These are phyloP conservation scores for Leersia perrieri DNA, from an alignment of 176 grass and related monocot genomes.

Conservation along the genomic window DNA sequence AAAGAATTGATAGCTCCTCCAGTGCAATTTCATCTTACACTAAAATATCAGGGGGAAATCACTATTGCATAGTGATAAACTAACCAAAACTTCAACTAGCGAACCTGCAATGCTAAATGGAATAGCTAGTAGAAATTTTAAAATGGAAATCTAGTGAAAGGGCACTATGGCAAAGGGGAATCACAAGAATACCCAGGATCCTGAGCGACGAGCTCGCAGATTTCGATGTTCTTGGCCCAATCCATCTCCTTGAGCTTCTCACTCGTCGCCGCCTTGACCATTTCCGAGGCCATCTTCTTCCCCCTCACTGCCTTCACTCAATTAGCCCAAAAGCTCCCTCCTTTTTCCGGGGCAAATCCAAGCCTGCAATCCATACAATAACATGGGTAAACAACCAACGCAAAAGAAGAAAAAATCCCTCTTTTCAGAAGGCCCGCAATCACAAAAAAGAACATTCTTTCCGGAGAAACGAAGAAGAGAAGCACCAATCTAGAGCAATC, in stretches of 20 bases:
- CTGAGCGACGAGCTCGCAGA: conserved; percentile 83
- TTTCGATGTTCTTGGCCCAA: conserved; percentile 96
- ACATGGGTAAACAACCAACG: neutral
- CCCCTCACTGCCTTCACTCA: neutral
- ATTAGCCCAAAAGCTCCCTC: neutral
- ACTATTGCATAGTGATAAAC: neutral
- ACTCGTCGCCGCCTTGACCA: conserved; percentile 87
- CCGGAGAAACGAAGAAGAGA: neutral
- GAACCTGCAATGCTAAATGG: conserved; percentile 2
- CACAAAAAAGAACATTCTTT: conserved; percentile 29
- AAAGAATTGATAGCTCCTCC: neutral
- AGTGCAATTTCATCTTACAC: conserved; percentile 22
- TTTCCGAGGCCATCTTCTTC: conserved; percentile 59
- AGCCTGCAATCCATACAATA: conserved; percentile 1
- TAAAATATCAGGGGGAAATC: conserved; percentile 3
- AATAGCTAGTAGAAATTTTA: neutral
- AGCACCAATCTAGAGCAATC: conserved; percentile 14
- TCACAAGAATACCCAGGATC: conserved; percentile 65
- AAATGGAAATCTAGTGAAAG: neutral
- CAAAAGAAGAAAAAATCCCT: neutral
- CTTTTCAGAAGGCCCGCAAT: neutral
- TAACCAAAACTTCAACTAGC: neutral
- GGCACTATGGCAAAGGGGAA: conserved; percentile 3
- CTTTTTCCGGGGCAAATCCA: conserved; percentile 24
- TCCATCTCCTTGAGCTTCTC: conserved; percentile 95